A percentile compares a stretch with the other conserved stretches of the same genome.
Evolutionary conservation across 2,329 filamentous ascomycete genomes (phyloP).

Genomic region (Penicillium griseofulvum): DNA sequence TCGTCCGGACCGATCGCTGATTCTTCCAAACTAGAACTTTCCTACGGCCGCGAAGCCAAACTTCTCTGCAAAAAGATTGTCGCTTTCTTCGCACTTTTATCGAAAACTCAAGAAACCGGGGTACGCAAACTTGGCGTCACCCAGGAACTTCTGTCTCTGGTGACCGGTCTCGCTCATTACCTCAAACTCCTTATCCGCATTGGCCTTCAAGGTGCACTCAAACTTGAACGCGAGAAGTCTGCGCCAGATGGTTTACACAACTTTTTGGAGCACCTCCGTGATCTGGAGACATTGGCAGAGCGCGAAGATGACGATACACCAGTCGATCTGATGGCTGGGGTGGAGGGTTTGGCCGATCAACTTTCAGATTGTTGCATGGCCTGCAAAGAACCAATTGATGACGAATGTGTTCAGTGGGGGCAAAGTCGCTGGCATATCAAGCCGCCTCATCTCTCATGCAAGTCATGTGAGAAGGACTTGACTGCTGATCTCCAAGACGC

Average conservation of each 20-base stretch:
- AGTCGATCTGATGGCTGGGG: slow-evolving; percentile 63
- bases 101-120: slow-evolving; percentile 90
- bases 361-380: slow-evolving; percentile 79
- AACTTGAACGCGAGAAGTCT: slow-evolving; percentile 79
- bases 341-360: slow-evolving; percentile 66
- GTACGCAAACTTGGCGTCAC: slow-evolving; percentile 90
- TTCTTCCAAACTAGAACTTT: slow-evolving; percentile 60
- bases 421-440: slow-evolving; percentile 79
- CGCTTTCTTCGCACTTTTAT: slow-evolving; percentile 91
- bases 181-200: slow-evolving; percentile 96
- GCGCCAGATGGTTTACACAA: slow-evolving; percentile 72
- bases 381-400: slow-evolving; percentile 87
- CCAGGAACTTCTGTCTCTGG: slow-evolving; percentile 94
- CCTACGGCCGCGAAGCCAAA: slow-evolving; percentile 94
- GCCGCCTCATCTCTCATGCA: slow-evolving; percentile 64
- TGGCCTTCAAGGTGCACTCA: slow-evolving; percentile 87
- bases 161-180: slow-evolving; percentile 94
- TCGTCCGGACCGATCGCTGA: slow-evolving; percentile 23
- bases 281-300: slow-evolving; percentile 73
- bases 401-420: slow-evolving; percentile 77
- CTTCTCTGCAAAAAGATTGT: slow-evolving; percentile 99
- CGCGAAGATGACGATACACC: slow-evolving; percentile 60
- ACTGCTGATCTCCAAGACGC: slow-evolving; percentile 67
- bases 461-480: slow-evolving; percentile 71
- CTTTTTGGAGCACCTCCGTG: slow-evolving; percentile 79